These are phyloP conservation scores for Elsinoe necatrix DNA, from an alignment of 2,329 filamentous ascomycete genomes.

Conservation along the genomic window DNA sequence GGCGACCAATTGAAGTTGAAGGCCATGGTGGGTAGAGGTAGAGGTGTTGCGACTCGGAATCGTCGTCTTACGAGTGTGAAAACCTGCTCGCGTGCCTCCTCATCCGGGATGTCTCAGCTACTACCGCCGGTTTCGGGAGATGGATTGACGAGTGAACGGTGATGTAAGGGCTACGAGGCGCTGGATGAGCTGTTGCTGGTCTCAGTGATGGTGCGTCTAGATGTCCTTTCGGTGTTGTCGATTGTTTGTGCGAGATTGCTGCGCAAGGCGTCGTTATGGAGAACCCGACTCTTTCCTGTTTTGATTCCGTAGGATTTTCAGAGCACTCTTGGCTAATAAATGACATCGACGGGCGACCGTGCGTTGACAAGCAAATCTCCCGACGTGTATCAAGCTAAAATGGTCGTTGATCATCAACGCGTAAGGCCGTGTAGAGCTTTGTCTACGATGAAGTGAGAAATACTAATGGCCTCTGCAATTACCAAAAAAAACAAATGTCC, in stretches of 20 bases:
- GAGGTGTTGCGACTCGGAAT: not conserved
- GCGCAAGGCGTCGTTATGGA: not conserved
- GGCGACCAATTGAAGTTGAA: constrained; percentile 99
- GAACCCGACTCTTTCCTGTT: not conserved
- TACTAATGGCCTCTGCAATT: too few species aligned
- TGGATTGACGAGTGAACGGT: not conserved
- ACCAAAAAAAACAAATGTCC: not conserved
- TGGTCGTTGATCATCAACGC: not conserved
- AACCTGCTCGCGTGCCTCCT: constrained; percentile 9
- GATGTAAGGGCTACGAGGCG: not conserved
- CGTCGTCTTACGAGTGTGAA: not conserved
- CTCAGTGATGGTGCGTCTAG: not conserved
- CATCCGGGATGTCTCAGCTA: constrained; percentile 13
- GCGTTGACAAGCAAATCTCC: constrained; percentile 2
- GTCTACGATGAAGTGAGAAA: not conserved
- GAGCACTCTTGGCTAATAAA: not conserved
- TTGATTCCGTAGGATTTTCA: not conserved
- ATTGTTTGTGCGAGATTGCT: not conserved
- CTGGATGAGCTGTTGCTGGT: not conserved
- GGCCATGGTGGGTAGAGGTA: constrained; percentile 55
- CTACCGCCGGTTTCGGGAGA: not conserved
- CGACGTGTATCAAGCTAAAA: not conserved
- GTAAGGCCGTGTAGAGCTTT: not conserved
- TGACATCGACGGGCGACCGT: constrained; percentile 1
- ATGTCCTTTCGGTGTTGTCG: not conserved